phyloP scores from a whole-genome alignment of 768 basidiomycete genomes.

The Pleurotus sapidus region DNA sequence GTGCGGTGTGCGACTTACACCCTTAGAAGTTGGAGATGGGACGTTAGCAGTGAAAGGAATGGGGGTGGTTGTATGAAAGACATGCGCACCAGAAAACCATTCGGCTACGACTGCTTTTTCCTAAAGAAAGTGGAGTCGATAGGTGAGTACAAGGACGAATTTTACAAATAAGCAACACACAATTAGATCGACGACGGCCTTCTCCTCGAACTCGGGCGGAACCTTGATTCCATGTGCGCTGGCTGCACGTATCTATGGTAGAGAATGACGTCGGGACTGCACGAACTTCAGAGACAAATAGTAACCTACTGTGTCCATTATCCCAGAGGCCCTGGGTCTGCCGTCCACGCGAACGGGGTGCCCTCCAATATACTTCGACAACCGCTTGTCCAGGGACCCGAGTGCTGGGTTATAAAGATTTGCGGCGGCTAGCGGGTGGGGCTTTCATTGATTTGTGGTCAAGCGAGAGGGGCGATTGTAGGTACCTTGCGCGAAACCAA shows the following conservation, averaged over 20 bases:
- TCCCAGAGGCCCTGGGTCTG: constrained; percentile 69
- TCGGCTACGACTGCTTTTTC: constrained; percentile 74
- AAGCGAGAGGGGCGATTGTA: neutral
- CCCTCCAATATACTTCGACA: constrained; percentile 70
- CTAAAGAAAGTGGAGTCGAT: constrained; percentile 24
- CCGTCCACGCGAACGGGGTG: constrained; percentile 74
- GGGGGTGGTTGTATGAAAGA: neutral
- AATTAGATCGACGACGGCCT: constrained; percentile 52
- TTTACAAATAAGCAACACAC: constrained; percentile 29
- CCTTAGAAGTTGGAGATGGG: constrained; percentile 10
- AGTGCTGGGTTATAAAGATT: constrained; percentile 59
- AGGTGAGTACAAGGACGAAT: no score
- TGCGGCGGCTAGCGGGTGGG: constrained; percentile 50
- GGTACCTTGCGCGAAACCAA: constrained; percentile 62
- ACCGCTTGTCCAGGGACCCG: constrained; percentile 54
- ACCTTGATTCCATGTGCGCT: constrained; percentile 69
- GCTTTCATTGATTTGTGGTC: neutral
- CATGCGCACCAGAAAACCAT: constrained; percentile 64
- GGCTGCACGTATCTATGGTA: constrained; percentile 57
- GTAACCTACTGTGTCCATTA: constrained; percentile 62
- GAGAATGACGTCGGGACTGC: no score
- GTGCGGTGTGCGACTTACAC: neutral
- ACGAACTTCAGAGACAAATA: no score
- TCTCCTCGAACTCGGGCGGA: constrained; percentile 71
- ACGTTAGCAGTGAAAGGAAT: constrained; percentile 11